Evolutionary conservation across 164 flowering plant species (phyloP), one percentile per base, ranked within the genome.

Genomic region (Vitis amurensis): DNA sequence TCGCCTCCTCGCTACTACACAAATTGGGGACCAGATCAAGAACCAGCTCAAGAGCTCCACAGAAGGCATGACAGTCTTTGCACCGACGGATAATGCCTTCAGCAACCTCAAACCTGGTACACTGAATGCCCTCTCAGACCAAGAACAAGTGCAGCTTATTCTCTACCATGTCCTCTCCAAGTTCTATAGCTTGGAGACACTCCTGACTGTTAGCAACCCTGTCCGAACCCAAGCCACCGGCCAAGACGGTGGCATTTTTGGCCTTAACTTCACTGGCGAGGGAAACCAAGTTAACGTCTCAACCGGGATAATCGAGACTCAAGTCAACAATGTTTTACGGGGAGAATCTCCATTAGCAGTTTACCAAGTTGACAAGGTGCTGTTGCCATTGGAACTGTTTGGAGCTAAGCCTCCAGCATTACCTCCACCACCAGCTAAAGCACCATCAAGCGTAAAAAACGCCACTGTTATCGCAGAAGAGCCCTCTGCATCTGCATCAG

Each of bases 1-100:
- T 17, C 88, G 84, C 61, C 88, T 91, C 64, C 77, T 94, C 10
- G 56, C 13, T 14, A 0, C 79, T 3, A 89, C 88, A 53, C 88
- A 88, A 59, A 73, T 83, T 3, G 78, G 12, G n/a, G 60, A 1
- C 73, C 94, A 91, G 55, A 73, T 94, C 60, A 61, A 61, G 17
- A 86, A 71, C 79, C 95, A 92, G 75, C 80, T 90, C 80, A 94
- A 92, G 77, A 80, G 64, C 73, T 88, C 97, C 11, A 71, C 63
- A 57, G 79, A 87, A n/a, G 97, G 98, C n/a, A 17, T 92, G 74
- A 91, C 97, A 6, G 72, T 92, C 16, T 79, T 94, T 19, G 97
- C 97, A 12, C 98, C 98, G 1, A 91, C 97, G n/a, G 97, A 94
- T 67, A 89, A 86, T 66, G 98, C 95, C 62, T 92, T 94, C 89